These are phyloP conservation scores for Quercus wislizeni DNA, from an alignment of 306 rosid genomes.

Conservation along the genomic window DNA sequence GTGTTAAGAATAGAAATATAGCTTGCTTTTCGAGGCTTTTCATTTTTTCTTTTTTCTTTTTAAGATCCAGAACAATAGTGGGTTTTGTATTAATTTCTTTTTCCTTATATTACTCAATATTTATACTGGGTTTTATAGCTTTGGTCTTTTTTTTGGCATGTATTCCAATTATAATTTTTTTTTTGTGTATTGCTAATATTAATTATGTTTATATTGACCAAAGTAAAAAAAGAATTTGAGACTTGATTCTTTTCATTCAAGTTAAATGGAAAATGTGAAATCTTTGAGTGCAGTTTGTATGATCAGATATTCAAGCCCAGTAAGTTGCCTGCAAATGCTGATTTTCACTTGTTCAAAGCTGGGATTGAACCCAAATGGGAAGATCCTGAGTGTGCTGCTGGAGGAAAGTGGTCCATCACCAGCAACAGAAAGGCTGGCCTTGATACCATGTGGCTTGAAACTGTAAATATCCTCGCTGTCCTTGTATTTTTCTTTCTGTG, in stretches of 20 bases:
- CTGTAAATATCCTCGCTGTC: slow-evolving; percentile 42
- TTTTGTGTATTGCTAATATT: not conserved
- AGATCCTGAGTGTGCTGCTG: slow-evolving; percentile 96
- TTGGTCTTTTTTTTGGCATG: not conserved
- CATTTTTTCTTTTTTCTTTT: not conserved
- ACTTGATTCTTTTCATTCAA: not conserved
- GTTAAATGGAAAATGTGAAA: not conserved
- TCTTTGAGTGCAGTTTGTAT: slow-evolving; percentile 50
- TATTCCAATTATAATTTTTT: not conserved
- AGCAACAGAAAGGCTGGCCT: slow-evolving; percentile 59
- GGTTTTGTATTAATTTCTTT: too few relatives aligned
- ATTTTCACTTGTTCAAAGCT: slow-evolving; percentile 80
- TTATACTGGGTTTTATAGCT: too few relatives aligned
- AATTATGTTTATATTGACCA: not conserved
- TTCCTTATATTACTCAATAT: too few relatives aligned
- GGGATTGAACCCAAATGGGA: slow-evolving; percentile 98
- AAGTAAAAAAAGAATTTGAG: not conserved
- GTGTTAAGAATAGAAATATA: not conserved
- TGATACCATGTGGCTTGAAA: slow-evolving; percentile 94
- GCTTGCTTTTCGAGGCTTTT: too few relatives aligned
- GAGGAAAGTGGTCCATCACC: slow-evolving; percentile 86
- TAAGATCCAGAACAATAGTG: not conserved
- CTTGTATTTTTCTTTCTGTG: not conserved
- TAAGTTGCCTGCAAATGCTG: slow-evolving; percentile 61
- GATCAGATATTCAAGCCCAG: slow-evolving; percentile 90